phyloP scores from a whole-genome alignment of 768 basidiomycete species.

The Tylopilus cervinicoccineus region DNA sequence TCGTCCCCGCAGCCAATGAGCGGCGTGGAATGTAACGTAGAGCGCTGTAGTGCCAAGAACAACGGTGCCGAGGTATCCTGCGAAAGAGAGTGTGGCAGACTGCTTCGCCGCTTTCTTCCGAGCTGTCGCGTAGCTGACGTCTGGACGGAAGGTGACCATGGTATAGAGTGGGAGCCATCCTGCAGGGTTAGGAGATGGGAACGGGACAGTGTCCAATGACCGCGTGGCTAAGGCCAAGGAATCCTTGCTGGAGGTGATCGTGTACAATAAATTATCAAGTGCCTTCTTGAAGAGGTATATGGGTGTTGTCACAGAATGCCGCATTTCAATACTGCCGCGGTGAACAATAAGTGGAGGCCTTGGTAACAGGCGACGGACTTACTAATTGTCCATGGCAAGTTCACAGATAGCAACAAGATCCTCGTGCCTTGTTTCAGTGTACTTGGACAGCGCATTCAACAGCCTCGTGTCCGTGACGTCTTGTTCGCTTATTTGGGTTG shows the following conservation, averaged over 20 bases:
- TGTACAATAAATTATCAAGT: conserved; percentile 71
- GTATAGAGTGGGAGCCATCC: conserved; percentile 95
- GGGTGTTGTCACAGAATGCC: conserved; percentile 83
- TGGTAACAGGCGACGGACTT: conserved; percentile 39
- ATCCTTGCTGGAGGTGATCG: conserved; percentile 50
- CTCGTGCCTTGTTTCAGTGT: conserved; percentile 78
- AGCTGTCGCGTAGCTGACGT: conserved; percentile 86
- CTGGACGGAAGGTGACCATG: conserved; percentile 97
- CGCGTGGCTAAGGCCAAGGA: conserved; percentile 46
- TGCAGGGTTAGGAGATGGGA: conserved; percentile 52
- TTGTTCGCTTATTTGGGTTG: conserved; percentile 27
- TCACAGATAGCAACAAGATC: conserved; percentile 90
- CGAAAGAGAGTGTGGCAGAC: conserved; percentile 50
- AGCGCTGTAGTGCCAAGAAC: conserved; percentile 41
- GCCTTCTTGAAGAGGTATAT: conserved; percentile 75
- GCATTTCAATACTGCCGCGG: conserved; percentile 80
- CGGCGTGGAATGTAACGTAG: conserved; percentile 25
- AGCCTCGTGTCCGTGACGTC: conserved; percentile 51
- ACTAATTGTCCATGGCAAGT: conserved; percentile 97
- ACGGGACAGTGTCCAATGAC: conserved; percentile 47
- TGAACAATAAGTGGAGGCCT: conserved; percentile 17
- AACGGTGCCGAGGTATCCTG: conserved; percentile 47
- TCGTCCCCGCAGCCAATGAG: conserved; percentile 21
- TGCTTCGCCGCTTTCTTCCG: conserved; percentile 69
- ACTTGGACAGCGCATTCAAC: conserved; percentile 65